These are phyloP conservation scores for Tetrahymena thermophila DNA, from an alignment of 73 alveolate genomes.

Conservation along the genomic window DNA sequence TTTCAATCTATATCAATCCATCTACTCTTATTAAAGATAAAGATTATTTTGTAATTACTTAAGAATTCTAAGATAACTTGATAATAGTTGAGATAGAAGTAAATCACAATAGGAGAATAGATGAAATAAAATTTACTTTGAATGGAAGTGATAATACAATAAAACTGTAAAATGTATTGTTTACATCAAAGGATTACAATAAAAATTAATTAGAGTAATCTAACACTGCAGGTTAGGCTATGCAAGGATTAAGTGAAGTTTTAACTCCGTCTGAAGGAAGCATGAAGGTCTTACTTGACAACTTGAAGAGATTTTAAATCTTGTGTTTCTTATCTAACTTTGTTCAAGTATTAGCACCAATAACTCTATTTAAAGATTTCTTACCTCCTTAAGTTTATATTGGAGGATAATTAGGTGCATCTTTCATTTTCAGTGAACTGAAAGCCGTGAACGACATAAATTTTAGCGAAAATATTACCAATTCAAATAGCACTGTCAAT, in stretches of 20 bases:
- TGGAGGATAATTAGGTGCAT: neutral
- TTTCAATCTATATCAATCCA: neutral
- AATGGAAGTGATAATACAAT: neutral
- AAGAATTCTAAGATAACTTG: neutral
- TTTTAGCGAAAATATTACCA: neutral
- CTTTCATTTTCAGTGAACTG: neutral
- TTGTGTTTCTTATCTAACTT: neutral
- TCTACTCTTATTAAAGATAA: neutral
- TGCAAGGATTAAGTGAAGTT: neutral
- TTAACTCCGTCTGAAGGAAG: neutral
- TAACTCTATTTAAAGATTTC: neutral
- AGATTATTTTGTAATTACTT: neutral
- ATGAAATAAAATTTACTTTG: neutral
- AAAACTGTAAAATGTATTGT: neutral
- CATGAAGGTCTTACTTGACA: neutral
- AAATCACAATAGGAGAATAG: neutral
- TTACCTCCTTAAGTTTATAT: neutral
- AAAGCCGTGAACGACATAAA: neutral
- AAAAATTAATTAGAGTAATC: neutral
- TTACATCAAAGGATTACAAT: neutral
- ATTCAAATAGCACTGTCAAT: neutral
- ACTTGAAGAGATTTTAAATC: neutral
- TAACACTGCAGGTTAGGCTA: neutral
- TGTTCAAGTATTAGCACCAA: neutral
- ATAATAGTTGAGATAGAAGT: neutral